These are phyloP conservation scores for Ceratobasidium sp. DNA, from an alignment of 1,284 basidiomycete species.

Conservation along the genomic window DNA sequence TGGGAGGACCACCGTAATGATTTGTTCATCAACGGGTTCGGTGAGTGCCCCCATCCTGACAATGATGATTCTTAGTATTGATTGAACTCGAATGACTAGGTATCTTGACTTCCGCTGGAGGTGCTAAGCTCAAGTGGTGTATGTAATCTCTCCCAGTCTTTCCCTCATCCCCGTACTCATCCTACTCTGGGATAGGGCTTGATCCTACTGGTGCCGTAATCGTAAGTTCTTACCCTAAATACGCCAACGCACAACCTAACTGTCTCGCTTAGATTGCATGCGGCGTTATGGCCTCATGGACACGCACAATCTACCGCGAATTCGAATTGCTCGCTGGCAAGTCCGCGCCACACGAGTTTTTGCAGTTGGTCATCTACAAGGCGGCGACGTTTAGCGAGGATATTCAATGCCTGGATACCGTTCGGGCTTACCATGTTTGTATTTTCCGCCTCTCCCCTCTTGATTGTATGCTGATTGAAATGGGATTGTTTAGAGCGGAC, in stretches of 20 bases:
- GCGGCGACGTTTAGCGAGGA: slow-evolving; percentile 88
- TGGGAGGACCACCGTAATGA: slow-evolving; percentile 98
- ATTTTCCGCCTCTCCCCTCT: not conserved
- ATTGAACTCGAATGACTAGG: slow-evolving; percentile 64
- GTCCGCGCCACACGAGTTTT: slow-evolving; percentile 90
- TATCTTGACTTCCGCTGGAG: slow-evolving; percentile 91
- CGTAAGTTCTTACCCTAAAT: slow-evolving; percentile 61
- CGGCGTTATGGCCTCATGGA: slow-evolving; percentile 88
- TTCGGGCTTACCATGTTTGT: slow-evolving; percentile 87
- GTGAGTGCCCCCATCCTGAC: slow-evolving; percentile 58
- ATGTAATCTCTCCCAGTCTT: slow-evolving; percentile 55
- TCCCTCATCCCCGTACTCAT: slow-evolving; percentile 17
- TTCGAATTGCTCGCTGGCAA: slow-evolving; percentile 92
- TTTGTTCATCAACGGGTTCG: slow-evolving; percentile 84
- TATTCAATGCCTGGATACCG: slow-evolving; percentile 90
- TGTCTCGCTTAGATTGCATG: slow-evolving; percentile 72
- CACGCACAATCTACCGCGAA: slow-evolving; percentile 78
- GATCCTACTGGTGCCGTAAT: slow-evolving; percentile 86
- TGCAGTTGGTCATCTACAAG: slow-evolving; percentile 94
- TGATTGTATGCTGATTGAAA: not conserved
- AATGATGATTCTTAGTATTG: not conserved
- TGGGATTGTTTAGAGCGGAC: slow-evolving; percentile 47
- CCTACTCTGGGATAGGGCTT: slow-evolving; percentile 65
- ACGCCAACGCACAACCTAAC: slow-evolving; percentile 47
- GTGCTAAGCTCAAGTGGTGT: slow-evolving; percentile 90